Evolutionary conservation across 2,329 filamentous ascomycete genomes (phyloP).

Genomic region (Aspergillus puulaauensis): DNA sequence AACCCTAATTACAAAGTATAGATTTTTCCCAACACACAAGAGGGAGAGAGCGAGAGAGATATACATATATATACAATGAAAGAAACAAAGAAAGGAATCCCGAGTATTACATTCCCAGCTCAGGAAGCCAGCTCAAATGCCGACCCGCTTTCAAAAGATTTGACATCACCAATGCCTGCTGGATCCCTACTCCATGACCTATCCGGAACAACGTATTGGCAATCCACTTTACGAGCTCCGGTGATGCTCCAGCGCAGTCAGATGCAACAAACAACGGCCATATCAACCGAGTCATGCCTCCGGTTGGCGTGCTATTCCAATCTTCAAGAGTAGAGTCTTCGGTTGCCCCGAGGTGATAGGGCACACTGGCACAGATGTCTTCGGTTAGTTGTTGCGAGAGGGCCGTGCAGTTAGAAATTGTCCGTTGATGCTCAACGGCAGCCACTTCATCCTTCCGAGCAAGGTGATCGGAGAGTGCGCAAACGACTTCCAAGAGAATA

Average conservation of each 20-base stretch:
- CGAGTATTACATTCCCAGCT: not conserved
- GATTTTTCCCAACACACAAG: no score
- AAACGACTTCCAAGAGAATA: conserved; percentile 15
- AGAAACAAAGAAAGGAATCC: not conserved
- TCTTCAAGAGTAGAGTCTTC: not conserved
- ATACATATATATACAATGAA: no score
- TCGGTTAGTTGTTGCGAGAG: conserved; percentile 11
- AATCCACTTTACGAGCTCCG: not conserved
- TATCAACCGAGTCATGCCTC: not conserved
- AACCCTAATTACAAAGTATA: no score
- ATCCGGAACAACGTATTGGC: not conserved
- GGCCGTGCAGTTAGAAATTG: not conserved
- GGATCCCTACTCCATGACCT: conserved; percentile 3
- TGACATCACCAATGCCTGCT: conserved; percentile 6
- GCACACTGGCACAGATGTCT: conserved; percentile 21
- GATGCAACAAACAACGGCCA: conserved; percentile 7
- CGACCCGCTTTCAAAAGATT: not conserved
- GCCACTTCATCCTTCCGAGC: not conserved
- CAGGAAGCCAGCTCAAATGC: conserved; percentile 7
- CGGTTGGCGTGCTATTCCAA: not conserved
- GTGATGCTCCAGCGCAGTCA: not conserved
- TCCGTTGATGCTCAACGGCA: not conserved
- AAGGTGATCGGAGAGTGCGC: not conserved
- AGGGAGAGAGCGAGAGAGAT: no score
- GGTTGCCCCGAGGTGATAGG: conserved; percentile 11